Conservation (phyloP, 2,329 filamentous ascomycete species). For the Teratosphaeria viscida region DNA sequence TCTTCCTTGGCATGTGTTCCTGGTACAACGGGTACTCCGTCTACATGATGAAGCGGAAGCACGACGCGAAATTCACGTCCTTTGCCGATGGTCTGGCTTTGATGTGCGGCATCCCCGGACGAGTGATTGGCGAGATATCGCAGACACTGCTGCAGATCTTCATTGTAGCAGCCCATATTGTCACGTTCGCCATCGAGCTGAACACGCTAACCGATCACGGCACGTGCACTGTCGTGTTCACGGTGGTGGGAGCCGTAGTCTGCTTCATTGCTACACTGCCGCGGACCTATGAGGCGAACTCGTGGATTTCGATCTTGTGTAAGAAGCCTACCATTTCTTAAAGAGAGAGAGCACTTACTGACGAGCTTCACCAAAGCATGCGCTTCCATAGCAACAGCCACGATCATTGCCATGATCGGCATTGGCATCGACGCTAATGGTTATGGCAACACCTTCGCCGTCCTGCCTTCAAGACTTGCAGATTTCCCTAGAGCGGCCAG, state of each 20-base stretch:
- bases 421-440: constrained; percentile 44
- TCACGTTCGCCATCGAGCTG: constrained; percentile 61
- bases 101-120: constrained; percentile 47
- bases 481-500: constrained; percentile 42
- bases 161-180: constrained; percentile 59
- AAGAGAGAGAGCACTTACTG: background rate
- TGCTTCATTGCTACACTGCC: constrained; percentile 51
- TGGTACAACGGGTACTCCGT: constrained; percentile 53
- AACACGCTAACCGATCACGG: constrained; percentile 53
- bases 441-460: constrained; percentile 25
- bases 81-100: constrained; percentile 59
- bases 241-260: constrained; percentile 47
- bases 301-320: constrained; percentile 52
- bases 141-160: constrained; percentile 55
- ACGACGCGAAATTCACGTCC: constrained; percentile 48
- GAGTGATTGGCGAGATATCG: constrained; percentile 51
- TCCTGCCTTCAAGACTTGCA: constrained; percentile 30
- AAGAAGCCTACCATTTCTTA: constrained; percentile 12
- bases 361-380: constrained; percentile 38
- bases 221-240: constrained; percentile 48
- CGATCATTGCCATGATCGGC: constrained; percentile 55
- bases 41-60: constrained; percentile 46
- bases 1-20: constrained; percentile 43
- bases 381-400: constrained; percentile 51
- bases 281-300: constrained; percentile 52